Percentiles rank a stretch among this genome's conserved stretches.
Conservation (phyloP, 495 filamentous ascomycete genomes). For the Pyronema domesticum region DNA sequence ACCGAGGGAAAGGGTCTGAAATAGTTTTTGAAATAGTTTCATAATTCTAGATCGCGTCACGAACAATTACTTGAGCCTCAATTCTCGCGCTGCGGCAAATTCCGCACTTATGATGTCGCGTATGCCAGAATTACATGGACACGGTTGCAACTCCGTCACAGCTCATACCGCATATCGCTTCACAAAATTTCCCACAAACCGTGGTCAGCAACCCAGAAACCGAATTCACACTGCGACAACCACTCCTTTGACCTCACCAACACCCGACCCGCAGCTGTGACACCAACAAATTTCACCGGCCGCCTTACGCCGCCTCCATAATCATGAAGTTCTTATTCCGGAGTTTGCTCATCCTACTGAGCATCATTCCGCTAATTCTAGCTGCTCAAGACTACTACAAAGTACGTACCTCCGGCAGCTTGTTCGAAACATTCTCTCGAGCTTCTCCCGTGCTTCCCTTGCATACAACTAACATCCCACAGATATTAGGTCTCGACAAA, state of each 20-base stretch:
- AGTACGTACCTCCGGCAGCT: constrained; percentile 26
- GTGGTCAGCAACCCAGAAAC: not conserved
- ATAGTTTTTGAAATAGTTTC: not conserved
- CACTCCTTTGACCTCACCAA: not conserved
- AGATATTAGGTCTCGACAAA: constrained; percentile 58
- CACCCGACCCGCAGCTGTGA: not conserved
- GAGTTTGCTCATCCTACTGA: not conserved
- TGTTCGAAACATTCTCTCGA: not conserved
- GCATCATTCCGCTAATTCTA: constrained; percentile 32
- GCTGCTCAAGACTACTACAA: constrained; percentile 79
- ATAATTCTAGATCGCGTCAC: not conserved
- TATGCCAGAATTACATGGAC: not conserved
- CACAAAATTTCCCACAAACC: no score
- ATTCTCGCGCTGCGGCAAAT: not conserved
- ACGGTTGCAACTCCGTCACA: constrained; percentile 1
- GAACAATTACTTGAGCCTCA: no score
- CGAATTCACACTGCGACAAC: not conserved
- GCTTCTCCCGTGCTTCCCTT: constrained; percentile 2
- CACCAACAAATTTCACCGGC: not conserved
- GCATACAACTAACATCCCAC: not conserved
- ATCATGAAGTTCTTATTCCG: not conserved
- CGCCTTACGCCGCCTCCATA: not conserved
- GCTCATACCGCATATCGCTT: not conserved
- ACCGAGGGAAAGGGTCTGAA: not conserved
- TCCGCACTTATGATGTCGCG: not conserved